Conservation (phyloP, 495 filamentous ascomycete species). For the Hypoxylon rickii region DNA sequence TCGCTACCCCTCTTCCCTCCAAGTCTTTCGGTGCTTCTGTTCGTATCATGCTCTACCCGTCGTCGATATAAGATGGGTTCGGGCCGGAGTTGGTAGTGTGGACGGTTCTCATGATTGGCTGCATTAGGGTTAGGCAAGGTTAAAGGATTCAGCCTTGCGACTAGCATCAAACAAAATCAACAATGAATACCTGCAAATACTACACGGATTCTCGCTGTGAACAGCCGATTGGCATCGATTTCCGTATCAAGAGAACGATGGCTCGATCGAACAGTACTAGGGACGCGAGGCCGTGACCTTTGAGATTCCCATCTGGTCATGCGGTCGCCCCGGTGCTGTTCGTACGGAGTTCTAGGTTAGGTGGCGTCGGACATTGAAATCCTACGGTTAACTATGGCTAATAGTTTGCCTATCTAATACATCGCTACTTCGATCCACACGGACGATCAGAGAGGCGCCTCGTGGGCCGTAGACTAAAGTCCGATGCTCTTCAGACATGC, state of each 20-base stretch:
- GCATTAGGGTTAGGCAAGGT: constrained; percentile 59
- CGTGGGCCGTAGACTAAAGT: no score
- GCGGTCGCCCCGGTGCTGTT: no score
- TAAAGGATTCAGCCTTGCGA: constrained; percentile 49
- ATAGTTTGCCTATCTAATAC: no score
- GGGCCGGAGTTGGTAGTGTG: constrained; percentile 58
- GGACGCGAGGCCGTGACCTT: no score
- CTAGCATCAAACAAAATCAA: constrained; percentile 42
- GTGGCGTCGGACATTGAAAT: no score
- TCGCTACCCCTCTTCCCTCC: constrained; percentile 90
- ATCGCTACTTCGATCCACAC: no score
- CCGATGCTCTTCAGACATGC: no score
- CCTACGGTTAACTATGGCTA: no score
- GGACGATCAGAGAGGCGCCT: no score
- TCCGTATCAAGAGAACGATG: constrained; percentile 7
- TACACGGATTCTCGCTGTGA: constrained; percentile 22
- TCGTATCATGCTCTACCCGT: constrained; percentile 99
- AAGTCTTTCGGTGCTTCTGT: constrained; percentile 96
- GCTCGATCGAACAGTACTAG: constrained; percentile 4
- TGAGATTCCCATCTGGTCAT: background rate
- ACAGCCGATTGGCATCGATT: constrained; percentile 23
- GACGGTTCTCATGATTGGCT: constrained; percentile 59
- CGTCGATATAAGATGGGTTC: constrained; percentile 61
- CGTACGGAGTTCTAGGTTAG: no score
- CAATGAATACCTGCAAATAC: constrained; percentile 37